Percentiles rank a stretch among this genome's conserved stretches.
phyloP scores from a whole-genome alignment of 2,329 filamentous ascomycete genomes.

The Whalleya microplaca region DNA sequence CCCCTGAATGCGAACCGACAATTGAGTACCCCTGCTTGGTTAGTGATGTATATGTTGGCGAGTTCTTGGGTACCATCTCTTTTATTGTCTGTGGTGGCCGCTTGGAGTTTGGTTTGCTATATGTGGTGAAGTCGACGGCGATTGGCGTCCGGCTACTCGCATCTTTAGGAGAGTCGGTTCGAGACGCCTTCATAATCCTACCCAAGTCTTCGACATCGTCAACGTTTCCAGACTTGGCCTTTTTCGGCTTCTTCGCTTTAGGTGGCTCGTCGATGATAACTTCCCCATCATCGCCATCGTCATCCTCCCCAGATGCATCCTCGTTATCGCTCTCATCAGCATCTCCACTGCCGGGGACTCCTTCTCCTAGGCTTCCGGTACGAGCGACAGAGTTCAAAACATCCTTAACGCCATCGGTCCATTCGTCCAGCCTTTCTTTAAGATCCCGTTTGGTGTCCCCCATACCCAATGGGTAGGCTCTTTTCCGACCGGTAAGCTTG shows the following conservation, averaged over 20 bases:
- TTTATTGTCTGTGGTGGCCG: constrained; percentile 60
- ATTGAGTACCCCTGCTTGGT: constrained; percentile 98
- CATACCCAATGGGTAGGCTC: constrained; percentile 87
- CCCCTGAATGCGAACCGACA: constrained; percentile 91
- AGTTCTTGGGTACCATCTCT: constrained; percentile 92
- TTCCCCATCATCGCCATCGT: constrained; percentile 54
- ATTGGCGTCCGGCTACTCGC: constrained; percentile 52
- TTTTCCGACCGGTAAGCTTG: constrained; percentile 83
- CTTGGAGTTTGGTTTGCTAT: constrained; percentile 56
- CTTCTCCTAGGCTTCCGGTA: constrained; percentile 64
- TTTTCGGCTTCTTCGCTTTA: constrained; percentile 45
- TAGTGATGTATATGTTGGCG: constrained; percentile 84
- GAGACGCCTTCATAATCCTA: constrained; percentile 59
- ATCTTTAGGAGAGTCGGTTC: constrained; percentile 38
- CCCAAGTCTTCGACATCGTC: constrained; percentile 88
- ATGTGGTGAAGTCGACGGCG: constrained; percentile 86
- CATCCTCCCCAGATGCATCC: constrained; percentile 61
- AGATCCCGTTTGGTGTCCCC: constrained; percentile 82
- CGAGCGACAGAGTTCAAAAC: constrained; percentile 66
- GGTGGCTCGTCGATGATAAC: constrained; percentile 53
- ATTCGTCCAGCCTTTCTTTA: constrained; percentile 70
- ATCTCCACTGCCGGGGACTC: constrained; percentile 79
- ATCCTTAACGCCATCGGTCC: constrained; percentile 74
- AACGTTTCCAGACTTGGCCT: constrained; percentile 52
- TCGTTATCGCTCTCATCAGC: constrained; percentile 84